These are phyloP conservation scores for Petunia secreta DNA, from an alignment of 257 asterid species.

Conservation along the genomic window DNA sequence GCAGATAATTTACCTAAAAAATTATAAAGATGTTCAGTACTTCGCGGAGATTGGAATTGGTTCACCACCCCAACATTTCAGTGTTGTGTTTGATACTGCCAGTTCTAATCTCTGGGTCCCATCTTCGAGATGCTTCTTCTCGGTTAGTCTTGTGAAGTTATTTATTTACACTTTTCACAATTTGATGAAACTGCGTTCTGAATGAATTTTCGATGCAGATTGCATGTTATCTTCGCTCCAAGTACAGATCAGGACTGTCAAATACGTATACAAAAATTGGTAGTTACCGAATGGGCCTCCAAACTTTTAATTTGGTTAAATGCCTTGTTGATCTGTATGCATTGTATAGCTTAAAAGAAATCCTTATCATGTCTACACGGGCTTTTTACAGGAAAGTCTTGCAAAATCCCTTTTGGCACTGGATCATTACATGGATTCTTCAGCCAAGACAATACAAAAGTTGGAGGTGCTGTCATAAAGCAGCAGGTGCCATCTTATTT, in stretches of 20 bases:
- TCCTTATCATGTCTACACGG: background rate
- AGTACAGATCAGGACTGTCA: slow-evolving; percentile 35
- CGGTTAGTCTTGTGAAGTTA: slow-evolving; percentile 35
- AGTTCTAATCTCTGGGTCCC: slow-evolving; percentile 49
- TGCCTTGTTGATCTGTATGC: background rate
- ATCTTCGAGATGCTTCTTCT: slow-evolving; percentile 41
- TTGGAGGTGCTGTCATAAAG: slow-evolving; percentile 35
- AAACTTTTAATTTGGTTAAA: background rate
- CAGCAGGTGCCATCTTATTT: slow-evolving; percentile 35
- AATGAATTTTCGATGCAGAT: slow-evolving; percentile 28
- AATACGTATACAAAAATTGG: slow-evolving; percentile 37
- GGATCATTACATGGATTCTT: slow-evolving; percentile 41
- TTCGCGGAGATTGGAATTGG: slow-evolving; percentile 42
- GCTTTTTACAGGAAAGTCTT: slow-evolving; percentile 28
- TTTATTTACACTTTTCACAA: background rate
- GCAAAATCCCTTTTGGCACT: slow-evolving; percentile 41
- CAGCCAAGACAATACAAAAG: slow-evolving; percentile 35
- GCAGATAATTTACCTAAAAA: slow-evolving; percentile 32
- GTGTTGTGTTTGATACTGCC: slow-evolving; percentile 46
- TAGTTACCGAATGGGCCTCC: slow-evolving; percentile 14
- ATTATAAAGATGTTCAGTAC: slow-evolving; percentile 37
- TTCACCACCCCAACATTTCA: slow-evolving; percentile 43
- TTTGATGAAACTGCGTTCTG: background rate
- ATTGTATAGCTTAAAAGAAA: background rate
- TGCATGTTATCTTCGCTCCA: slow-evolving; percentile 41